Evolutionary conservation across 805 yeast species (phyloP).

Genomic region (Ogataea glucozyma): DNA sequence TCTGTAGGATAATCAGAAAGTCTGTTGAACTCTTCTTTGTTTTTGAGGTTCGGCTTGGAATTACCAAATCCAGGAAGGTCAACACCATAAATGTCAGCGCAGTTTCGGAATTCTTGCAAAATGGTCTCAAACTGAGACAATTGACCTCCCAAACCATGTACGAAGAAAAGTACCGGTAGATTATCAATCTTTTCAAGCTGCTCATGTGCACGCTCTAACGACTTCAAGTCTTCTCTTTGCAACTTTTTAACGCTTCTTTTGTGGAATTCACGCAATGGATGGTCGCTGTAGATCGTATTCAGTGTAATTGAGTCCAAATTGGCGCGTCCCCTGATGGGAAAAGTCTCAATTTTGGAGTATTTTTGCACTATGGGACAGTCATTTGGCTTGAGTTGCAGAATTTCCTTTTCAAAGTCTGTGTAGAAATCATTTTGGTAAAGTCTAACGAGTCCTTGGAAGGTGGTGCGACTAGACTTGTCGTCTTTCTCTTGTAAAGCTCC

Average conservation of each 20-base stretch:
- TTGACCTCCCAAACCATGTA: constrained; percentile 93
- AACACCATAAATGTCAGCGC: constrained; percentile 63
- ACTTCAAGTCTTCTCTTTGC: constrained; percentile 16
- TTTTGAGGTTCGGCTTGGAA: constrained; percentile 31
- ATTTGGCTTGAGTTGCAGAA: constrained; percentile 47
- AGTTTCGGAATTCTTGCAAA: constrained; percentile 60
- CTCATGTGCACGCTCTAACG: constrained; percentile 21
- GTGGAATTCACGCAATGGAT: constrained; percentile 45
- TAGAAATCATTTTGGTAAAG: constrained; percentile 21
- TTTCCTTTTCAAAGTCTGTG: constrained; percentile 43
- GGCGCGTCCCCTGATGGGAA: constrained; percentile 34
- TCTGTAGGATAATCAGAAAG: constrained; percentile 27
- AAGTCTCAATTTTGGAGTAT: constrained; percentile 42
- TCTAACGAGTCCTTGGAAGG: constrained; percentile 12
- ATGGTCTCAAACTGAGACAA: constrained; percentile 80
- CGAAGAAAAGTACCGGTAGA: constrained; percentile 61
- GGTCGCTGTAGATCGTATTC: constrained; percentile 48
- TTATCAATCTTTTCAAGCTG: constrained; percentile 40
- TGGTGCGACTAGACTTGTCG: constrained; percentile 8
- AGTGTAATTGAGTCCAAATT: constrained; percentile 38
- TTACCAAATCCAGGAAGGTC: constrained; percentile 92
- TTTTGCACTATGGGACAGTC: constrained; percentile 57
- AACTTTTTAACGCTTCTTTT: constrained; percentile 27
- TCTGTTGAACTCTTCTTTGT: constrained; percentile 15
- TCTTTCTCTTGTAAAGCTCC: constrained; percentile 22